Conservation (phyloP, 2,329 filamentous ascomycete species). For the Neoscytalidium dimidiatum region DNA sequence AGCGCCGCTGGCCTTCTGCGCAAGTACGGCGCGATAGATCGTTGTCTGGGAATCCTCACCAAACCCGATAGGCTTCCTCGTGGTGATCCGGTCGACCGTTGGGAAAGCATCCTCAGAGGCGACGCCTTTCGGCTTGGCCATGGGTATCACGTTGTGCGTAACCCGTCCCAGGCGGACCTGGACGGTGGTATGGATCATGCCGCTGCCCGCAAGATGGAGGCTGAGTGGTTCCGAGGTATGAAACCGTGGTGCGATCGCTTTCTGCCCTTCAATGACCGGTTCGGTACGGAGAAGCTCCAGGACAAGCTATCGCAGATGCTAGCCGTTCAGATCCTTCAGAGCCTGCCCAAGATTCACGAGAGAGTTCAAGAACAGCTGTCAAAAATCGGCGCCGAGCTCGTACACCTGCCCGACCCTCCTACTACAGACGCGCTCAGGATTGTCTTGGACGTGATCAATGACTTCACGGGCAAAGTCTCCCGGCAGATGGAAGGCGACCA, state of each 20-base stretch:
- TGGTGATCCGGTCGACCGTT: conserved; percentile 56
- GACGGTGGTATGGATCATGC: conserved; percentile 46
- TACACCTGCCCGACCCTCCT: conserved; percentile 66
- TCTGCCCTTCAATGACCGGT: conserved; percentile 42
- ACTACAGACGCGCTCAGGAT: conserved; percentile 64
- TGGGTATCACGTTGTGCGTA: conserved; percentile 79
- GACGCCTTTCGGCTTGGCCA: conserved; percentile 65
- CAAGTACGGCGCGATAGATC: conserved; percentile 40
- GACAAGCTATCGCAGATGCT: conserved; percentile 50
- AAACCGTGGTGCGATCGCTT: conserved; percentile 51
- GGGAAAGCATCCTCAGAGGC: conserved; percentile 64
- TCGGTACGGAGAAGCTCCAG: conserved; percentile 57
- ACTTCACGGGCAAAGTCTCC: conserved; percentile 58
- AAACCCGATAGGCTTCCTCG: conserved; percentile 74
- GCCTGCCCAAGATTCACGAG: conserved; percentile 44
- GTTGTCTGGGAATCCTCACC: conserved; percentile 67
- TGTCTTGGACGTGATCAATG: conserved; percentile 60
- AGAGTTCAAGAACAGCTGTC: conserved; percentile 51
- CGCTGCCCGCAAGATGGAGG: conserved; percentile 52
- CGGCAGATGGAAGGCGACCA: conserved; percentile 55
- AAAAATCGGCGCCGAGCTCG: conserved; percentile 57
- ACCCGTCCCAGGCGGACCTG: conserved; percentile 57
- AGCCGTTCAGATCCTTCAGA: conserved; percentile 46
- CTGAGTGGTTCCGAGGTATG: conserved; percentile 49
- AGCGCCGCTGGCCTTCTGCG: conserved; percentile 66